Base-by-base conservation (phyloP, 305 asterid species). In the Fraxinus platypoda region DNA sequence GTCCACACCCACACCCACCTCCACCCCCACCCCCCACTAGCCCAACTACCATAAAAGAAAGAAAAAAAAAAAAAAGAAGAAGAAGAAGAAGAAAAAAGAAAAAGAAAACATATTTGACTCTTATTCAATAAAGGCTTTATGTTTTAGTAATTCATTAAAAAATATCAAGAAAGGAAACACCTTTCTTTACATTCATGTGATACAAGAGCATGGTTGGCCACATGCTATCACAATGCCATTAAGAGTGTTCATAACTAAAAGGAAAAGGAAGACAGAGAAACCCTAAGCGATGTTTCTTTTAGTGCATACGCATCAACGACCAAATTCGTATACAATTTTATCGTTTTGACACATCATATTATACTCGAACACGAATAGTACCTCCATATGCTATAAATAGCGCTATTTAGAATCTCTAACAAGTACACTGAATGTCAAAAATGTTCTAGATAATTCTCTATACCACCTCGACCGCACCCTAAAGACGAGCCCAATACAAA, bases 181-280 rank as follows among this genome's bases (percentile, higher is more conserved):
- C 68, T 6, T 57, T 57, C 68, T 19, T 19, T 19, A 19, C 26
- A 21, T 19, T 19, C 4, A 19, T 17, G 26, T 17, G 66, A n/a
- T 52, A 3, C 2, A 54, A 54, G 26, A 54, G 8, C 66, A n/a
- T 80, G 83, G 87, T 81, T 87, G 88, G 85, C 87, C 89, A 86
- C 81, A 82, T 84, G 89, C 85, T 73, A 80, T 35, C 81, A 82
- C 76, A 82, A 83, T 81, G 81, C 85, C 52, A 54, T 84, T 62
- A 81, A 78, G 72, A 70, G 76, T 82, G 35, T 78, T 71, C 79
- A 78, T 81, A 75, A 78, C 52, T 74, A n/a, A 34, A 79, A 46
- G 3, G 57, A 15, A 46, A 46, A 46, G 57, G 6, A n/a, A 3
- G 19, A 46, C 15, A 1, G 2, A 46, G 5, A 46, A 46, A 46